These are phyloP conservation scores for Zymoseptoria ardabiliae DNA, from an alignment of 2,329 filamentous ascomycete species.

Conservation along the genomic window DNA sequence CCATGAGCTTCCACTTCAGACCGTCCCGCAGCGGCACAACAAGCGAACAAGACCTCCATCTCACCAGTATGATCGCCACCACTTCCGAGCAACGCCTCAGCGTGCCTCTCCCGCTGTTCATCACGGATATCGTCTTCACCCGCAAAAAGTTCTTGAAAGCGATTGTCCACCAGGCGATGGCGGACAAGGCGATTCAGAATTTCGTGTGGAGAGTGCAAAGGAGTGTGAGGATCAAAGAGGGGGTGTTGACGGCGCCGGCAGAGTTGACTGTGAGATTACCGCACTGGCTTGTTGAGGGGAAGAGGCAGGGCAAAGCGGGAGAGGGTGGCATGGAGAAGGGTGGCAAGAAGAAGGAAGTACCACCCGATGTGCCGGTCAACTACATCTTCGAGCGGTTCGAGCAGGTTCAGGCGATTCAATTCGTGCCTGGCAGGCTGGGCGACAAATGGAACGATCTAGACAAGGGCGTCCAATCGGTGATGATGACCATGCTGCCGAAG, in stretches of 20 bases:
- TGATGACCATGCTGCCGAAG: neutral
- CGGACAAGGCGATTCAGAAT: slow-evolving; percentile 11
- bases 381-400: slow-evolving; percentile 27
- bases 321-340: neutral
- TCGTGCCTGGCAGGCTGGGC: slow-evolving; percentile 2
- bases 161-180: neutral
- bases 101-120: slow-evolving; percentile 15
- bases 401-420: slow-evolving; percentile 16
- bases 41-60: slow-evolving; percentile 1
- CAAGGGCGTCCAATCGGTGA: slow-evolving; percentile 1
- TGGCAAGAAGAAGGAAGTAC: neutral
- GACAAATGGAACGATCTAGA: neutral
- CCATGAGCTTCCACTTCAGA: slow-evolving; percentile 11
- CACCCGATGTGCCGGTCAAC: slow-evolving; percentile 6
- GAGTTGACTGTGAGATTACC: slow-evolving; percentile 18
- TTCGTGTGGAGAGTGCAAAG: slow-evolving; percentile 14
- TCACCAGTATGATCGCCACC: slow-evolving; percentile 11
- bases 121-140: slow-evolving; percentile 19
- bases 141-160: slow-evolving; percentile 7
- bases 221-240: slow-evolving; percentile 8
- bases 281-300: slow-evolving; percentile 6
- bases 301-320: neutral
- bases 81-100: slow-evolving; percentile 11
- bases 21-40: neutral
- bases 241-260: slow-evolving; percentile 12